Percentiles rank a stretch among this genome's conserved stretches.
Evolutionary conservation across 176 grass and related monocot genomes (phyloP).

Genomic region (Calamus simplicifolius): DNA sequence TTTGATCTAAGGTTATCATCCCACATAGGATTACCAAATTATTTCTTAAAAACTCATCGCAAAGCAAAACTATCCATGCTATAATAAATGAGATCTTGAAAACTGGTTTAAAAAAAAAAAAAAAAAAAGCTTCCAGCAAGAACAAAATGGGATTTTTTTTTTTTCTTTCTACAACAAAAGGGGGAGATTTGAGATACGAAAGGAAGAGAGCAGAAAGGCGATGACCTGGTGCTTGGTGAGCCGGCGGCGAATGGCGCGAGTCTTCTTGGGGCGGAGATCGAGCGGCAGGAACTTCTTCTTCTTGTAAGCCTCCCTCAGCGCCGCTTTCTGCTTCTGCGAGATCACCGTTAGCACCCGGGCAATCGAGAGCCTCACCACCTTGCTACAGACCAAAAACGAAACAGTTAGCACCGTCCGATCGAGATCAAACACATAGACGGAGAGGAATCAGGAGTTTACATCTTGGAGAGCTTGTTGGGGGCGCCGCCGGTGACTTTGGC

Average conservation of each 20-base stretch:
- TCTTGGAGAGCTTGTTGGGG: constrained; percentile 11
- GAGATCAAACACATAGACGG: too few relatives aligned
- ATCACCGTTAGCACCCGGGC: constrained; percentile 10
- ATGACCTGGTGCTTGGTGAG: constrained; percentile 13
- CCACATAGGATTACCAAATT: too few relatives aligned
- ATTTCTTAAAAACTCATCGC: too few relatives aligned
- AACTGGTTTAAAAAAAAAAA: too few relatives aligned
- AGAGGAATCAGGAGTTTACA: neutral
- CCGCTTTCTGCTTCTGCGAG: constrained; percentile 13
- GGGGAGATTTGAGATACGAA: neutral
- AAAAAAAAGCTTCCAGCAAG: too few relatives aligned
- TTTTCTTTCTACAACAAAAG: too few relatives aligned
- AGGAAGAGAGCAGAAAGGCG: neutral
- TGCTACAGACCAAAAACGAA: neutral
- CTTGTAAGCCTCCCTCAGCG: constrained; percentile 5
- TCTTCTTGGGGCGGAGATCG: constrained; percentile 15
- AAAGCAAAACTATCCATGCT: too few relatives aligned
- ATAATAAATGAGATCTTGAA: too few relatives aligned
- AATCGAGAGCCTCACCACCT: constrained; percentile 13
- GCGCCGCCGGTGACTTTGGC: constrained; percentile 11
- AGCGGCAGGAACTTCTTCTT: neutral
- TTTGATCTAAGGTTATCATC: too few relatives aligned
- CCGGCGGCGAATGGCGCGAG: constrained; percentile 7
- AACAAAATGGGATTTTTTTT: too few relatives aligned
- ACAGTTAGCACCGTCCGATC: too few relatives aligned